phyloP scores from a whole-genome alignment of 805 yeast species.

The Metschnikowia anglica region DNA sequence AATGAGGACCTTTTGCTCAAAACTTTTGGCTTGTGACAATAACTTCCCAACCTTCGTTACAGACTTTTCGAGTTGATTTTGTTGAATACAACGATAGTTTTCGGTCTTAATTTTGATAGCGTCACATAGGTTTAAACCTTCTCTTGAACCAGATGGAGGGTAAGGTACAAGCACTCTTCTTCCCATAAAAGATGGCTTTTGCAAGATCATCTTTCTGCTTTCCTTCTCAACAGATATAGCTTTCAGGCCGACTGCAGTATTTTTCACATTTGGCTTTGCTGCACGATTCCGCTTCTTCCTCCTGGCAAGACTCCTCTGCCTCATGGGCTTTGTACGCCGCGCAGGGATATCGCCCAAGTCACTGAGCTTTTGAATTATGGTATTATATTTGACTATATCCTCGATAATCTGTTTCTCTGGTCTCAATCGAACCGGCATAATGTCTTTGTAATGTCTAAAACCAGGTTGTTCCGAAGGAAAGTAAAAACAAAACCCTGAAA shows the following conservation, averaged over 20 bases:
- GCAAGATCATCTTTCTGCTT: conserved; percentile 1
- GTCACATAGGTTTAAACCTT: not conserved
- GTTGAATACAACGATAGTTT: not conserved
- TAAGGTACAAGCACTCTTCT: not conserved
- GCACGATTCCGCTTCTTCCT: not conserved
- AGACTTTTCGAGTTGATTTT: not conserved
- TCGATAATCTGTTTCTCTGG: conserved; percentile 8
- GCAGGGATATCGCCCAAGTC: conserved; percentile 7
- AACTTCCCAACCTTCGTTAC: not conserved
- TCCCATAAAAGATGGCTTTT: not conserved
- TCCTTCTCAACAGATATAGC: not conserved
- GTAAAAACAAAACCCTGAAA: not conserved
- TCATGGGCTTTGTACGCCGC: conserved; percentile 4
- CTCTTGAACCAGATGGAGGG: not conserved
- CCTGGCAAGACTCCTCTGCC: not conserved
- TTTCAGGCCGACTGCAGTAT: not conserved
- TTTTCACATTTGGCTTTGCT: not conserved
- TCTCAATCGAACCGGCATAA: conserved; percentile 9
- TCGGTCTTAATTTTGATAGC: not conserved
- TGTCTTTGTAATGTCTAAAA: not conserved
- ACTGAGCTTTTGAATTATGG: not conserved
- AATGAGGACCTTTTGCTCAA: conserved; percentile 21
- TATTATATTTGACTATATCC: conserved; percentile 5
- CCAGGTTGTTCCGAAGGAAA: not conserved
- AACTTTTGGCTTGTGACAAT: conserved; percentile 12